Conservation (phyloP, 2,329 filamentous ascomycete genomes). For the Hymenotorrendiella dingleyae region DNA sequence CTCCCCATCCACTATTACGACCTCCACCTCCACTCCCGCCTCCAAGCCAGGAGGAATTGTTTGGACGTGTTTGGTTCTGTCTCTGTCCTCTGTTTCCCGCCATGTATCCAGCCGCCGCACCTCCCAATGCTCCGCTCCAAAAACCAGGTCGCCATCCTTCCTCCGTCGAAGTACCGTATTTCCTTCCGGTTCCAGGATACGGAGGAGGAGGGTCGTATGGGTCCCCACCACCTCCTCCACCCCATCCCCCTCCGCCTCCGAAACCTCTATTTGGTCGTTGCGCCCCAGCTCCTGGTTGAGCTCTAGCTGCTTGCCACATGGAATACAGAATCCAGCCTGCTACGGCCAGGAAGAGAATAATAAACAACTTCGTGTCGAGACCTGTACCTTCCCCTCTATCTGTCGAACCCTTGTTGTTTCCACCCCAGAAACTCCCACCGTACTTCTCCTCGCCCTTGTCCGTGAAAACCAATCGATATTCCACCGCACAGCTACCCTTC, state of each 20-base stretch:
- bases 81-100: constrained; percentile 47
- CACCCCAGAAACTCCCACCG: constrained; percentile 32
- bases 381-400: constrained; percentile 26
- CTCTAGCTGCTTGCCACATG: constrained; percentile 34
- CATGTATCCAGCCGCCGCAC: constrained; percentile 62
- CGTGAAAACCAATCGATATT: constrained; percentile 78
- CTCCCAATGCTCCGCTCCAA: constrained; percentile 57
- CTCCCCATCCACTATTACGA: constrained; percentile 15
- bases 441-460: constrained; percentile 67
- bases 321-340: constrained; percentile 56
- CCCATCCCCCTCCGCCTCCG: constrained; percentile 36
- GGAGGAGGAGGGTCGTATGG: constrained; percentile 21
- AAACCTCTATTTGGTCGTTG: constrained; percentile 33
- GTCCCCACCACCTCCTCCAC: constrained; percentile 33
- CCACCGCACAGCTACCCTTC: constrained; percentile 86
- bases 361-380: constrained; percentile 46
- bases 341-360: constrained; percentile 54
- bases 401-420: constrained; percentile 16
- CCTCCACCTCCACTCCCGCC: constrained; percentile 14
- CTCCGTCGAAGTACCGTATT: constrained; percentile 17
- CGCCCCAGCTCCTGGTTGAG: constrained; percentile 5
- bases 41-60: constrained; percentile 15
- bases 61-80: constrained; percentile 24
- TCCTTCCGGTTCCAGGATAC: constrained; percentile 29
- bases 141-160: constrained; percentile 66